Conservation (phyloP, 768 basidiomycete species). For the Lepiota brunneoincarnata region DNA sequence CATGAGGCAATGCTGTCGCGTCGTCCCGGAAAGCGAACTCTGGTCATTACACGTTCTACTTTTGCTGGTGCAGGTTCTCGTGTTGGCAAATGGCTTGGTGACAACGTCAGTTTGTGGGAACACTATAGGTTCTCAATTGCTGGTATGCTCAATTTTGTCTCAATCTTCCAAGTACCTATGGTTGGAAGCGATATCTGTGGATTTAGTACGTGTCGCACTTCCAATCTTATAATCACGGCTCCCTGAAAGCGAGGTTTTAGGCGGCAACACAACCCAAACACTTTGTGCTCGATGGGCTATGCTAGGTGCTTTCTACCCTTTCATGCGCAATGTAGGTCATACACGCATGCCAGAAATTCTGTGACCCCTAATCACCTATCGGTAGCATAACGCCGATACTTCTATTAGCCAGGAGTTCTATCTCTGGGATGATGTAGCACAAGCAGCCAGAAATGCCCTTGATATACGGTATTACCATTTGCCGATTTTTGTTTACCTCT, state of each 20-base stretch:
- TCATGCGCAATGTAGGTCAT: conserved; percentile 67
- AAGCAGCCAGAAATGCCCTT: conserved; percentile 58
- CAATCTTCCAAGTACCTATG: conserved; percentile 70
- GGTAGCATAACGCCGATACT: conserved; percentile 52
- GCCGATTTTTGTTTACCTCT: not conserved
- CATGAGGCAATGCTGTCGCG: conserved; percentile 60
- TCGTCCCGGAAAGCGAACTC: conserved; percentile 55
- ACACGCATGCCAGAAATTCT: not conserved
- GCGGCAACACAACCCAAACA: conserved; percentile 60
- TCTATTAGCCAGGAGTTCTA: conserved; percentile 67
- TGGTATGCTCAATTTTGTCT: conserved; percentile 65
- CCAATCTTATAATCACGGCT: not conserved
- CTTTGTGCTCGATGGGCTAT: conserved; percentile 77
- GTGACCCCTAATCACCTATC: not conserved
- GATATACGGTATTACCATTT: conserved; percentile 47
- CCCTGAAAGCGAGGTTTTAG: conserved; percentile 22
- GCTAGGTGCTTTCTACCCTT: conserved; percentile 76
- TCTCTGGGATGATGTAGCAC: conserved; percentile 53
- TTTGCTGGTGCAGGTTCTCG: conserved; percentile 65
- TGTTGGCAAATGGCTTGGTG: conserved; percentile 77
- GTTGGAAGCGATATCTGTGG: conserved; percentile 76
- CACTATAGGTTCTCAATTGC: conserved; percentile 61
- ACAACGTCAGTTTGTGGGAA: conserved; percentile 58
- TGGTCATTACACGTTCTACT: conserved; percentile 73
- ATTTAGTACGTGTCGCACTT: conserved; percentile 38